Evolutionary conservation across 768 basidiomycete genomes (phyloP).

Genomic region (Boletus rubescentipes): DNA sequence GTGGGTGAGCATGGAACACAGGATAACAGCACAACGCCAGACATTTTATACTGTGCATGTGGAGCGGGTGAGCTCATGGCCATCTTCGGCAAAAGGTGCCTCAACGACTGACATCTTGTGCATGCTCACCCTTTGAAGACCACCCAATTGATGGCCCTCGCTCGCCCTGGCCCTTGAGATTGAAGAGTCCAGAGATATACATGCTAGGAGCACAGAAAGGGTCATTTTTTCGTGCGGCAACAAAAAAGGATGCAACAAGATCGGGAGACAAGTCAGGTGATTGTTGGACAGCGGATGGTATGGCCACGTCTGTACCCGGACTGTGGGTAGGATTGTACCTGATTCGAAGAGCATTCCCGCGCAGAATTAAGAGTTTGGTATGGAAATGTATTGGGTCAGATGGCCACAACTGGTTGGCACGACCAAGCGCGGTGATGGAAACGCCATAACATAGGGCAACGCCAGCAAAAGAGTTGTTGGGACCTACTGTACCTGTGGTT

Average conservation of each 20-base stretch:
- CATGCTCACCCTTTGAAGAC: slow-evolving; percentile 5
- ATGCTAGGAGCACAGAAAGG: slow-evolving; percentile 26
- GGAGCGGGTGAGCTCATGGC: slow-evolving; percentile 16
- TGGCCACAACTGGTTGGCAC: slow-evolving; percentile 91
- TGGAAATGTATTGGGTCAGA: slow-evolving; percentile 91
- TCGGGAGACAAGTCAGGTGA: slow-evolving; percentile 4
- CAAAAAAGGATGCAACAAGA: slow-evolving; percentile 17
- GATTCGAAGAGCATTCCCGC: slow-evolving; percentile 4
- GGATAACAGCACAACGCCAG: neutral
- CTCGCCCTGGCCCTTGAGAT: slow-evolving; percentile 27
- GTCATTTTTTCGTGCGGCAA: slow-evolving; percentile 22
- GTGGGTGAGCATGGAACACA: neutral
- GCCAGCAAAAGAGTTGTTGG: slow-evolving; percentile 79
- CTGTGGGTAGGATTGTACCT: slow-evolving; percentile 2
- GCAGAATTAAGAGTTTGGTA: slow-evolving; percentile 75
- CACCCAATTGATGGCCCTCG: slow-evolving; percentile 31
- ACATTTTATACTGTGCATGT: neutral
- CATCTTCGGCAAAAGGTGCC: slow-evolving; percentile 1
- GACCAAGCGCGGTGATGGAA: slow-evolving; percentile 75
- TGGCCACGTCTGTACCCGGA: neutral
- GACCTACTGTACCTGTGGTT: slow-evolving; percentile 57
- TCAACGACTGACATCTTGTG: neutral
- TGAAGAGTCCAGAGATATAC: slow-evolving; percentile 31
- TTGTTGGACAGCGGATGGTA: neutral
- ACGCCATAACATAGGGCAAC: slow-evolving; percentile 91